Evolutionary conservation across 129 eudicot species (phyloP).

Genomic region (Artemisia annua): DNA sequence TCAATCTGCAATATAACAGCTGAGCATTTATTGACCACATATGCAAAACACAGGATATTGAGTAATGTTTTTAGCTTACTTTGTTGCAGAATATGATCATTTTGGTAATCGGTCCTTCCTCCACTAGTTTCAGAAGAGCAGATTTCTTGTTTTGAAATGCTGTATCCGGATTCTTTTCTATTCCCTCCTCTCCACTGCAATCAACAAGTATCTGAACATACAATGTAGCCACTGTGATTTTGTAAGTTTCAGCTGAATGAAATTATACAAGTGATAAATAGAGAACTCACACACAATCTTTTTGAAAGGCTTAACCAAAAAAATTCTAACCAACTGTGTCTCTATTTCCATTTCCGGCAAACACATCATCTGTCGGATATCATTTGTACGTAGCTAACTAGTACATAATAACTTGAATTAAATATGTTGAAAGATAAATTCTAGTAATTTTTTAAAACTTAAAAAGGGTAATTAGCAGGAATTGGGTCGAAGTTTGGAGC

Average conservation of each 20-base stretch:
- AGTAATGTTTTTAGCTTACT: constrained; percentile 38
- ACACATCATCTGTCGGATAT: no score
- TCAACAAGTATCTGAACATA: constrained; percentile 77
- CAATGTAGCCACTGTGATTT: not conserved
- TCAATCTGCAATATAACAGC: constrained; percentile 63
- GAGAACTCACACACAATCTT: no score
- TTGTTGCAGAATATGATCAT: constrained; percentile 90
- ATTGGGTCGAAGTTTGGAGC: no score
- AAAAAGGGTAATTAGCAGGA: no score
- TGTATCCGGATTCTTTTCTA: constrained; percentile 79
- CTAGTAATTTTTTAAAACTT: no score
- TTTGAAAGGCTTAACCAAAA: no score
- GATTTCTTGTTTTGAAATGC: constrained; percentile 85
- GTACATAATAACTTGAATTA: no score
- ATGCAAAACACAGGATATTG: not conserved
- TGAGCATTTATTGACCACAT: not conserved
- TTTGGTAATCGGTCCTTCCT: constrained; percentile 66
- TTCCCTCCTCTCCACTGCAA: constrained; percentile 85
- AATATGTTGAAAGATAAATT: no score
- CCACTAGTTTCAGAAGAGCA: constrained; percentile 75
- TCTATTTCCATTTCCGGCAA: no score
- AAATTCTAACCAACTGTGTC: no score
- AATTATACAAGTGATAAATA: no score
- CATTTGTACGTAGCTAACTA: no score
- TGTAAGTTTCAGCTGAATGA: not conserved